Conservation (phyloP, 257 asterid species). For the Nicotiana knightiana region DNA sequence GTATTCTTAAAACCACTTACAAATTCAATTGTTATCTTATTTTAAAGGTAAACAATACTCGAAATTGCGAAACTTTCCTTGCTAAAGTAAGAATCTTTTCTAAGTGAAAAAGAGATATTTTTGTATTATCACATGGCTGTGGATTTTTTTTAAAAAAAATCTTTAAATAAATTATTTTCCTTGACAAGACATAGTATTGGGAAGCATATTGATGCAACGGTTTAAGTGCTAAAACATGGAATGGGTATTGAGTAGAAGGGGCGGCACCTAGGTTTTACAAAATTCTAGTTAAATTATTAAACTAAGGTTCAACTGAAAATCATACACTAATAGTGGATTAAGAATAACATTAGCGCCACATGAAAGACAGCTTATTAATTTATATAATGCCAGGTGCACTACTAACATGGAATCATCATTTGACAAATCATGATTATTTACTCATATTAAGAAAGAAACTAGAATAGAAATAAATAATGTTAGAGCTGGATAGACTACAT, state of each 20-base stretch:
- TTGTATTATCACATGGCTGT: too few relatives aligned
- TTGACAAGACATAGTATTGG: not conserved
- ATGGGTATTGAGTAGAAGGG: too few relatives aligned
- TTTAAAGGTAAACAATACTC: not conserved
- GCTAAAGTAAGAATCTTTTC: not conserved
- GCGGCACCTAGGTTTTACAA: not conserved
- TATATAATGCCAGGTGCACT: not conserved
- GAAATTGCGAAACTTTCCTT: not conserved
- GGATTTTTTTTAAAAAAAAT: too few relatives aligned
- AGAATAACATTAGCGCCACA: not conserved
- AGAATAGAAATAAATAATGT: too few relatives aligned
- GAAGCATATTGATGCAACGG: too few relatives aligned
- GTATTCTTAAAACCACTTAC: too few relatives aligned
- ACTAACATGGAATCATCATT: conserved; percentile 5
- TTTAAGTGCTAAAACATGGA: too few relatives aligned
- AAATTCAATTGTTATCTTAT: too few relatives aligned
- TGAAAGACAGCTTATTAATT: not conserved
- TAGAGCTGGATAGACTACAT: too few relatives aligned
- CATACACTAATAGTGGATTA: not conserved
- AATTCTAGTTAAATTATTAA: not conserved
- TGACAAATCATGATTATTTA: not conserved
- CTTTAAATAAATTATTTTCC: too few relatives aligned
- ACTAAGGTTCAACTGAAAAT: not conserved
- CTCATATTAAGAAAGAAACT: too few relatives aligned
- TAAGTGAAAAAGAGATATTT: not conserved